Evolutionary conservation across 176 grass and related monocot genomes (phyloP).

Genomic region (Musa troglodytarum): DNA sequence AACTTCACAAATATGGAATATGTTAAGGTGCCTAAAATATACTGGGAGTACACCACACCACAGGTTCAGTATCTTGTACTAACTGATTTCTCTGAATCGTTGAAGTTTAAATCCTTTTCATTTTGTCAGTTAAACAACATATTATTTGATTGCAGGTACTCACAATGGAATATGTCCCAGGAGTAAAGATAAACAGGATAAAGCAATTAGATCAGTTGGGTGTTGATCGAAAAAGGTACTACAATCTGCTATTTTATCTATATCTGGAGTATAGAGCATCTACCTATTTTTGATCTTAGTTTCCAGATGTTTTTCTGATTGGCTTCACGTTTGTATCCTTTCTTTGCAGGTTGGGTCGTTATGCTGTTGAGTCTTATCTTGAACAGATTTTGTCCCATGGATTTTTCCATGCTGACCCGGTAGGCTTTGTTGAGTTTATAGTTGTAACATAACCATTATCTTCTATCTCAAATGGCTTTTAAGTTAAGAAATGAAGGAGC

Average conservation of each 20-base stretch:
- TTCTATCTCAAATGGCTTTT: neutral
- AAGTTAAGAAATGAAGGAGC: neutral
- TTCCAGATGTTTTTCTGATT: neutral
- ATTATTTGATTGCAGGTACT: conserved; percentile 56
- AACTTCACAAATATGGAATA: conserved; percentile 86
- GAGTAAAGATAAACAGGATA: conserved; percentile 99
- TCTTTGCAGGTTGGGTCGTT: conserved; percentile 69
- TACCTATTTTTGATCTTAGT: neutral
- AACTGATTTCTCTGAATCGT: conserved; percentile 16
- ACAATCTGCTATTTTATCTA: conserved; percentile 6
- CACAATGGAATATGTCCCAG: conserved; percentile 98
- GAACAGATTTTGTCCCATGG: conserved; percentile 97
- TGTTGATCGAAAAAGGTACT: conserved; percentile 87
- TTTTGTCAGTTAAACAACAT: neutral
- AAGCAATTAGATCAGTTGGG: conserved; percentile 95
- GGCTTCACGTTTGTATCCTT: conserved; percentile 5
- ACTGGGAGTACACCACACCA: conserved; percentile 86
- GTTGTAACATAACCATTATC: too few species aligned
- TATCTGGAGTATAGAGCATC: conserved; percentile 1
- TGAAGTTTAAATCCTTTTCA: conserved; percentile 4
- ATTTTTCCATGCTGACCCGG: conserved; percentile 98
- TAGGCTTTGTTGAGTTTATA: conserved; percentile 27
- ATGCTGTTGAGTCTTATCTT: conserved; percentile 93
- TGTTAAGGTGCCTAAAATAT: conserved; percentile 83
- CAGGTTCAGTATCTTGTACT: conserved; percentile 51